Evolutionary conservation across 768 basidiomycete genomes (phyloP), one percentile per base, ranked within the genome.

Genomic region (Lyophyllum decastes): DNA sequence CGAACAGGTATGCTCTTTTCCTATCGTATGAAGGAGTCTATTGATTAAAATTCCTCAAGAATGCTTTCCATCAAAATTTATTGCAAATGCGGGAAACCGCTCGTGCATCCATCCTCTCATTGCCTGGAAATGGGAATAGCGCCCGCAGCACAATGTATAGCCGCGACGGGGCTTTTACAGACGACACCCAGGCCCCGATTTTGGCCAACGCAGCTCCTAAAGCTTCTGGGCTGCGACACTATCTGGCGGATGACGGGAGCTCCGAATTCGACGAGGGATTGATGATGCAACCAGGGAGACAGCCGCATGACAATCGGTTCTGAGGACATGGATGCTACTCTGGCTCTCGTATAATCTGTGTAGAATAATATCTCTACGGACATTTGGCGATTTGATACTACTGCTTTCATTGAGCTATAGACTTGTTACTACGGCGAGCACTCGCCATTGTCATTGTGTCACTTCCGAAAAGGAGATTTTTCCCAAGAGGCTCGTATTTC

Each of bases 41-140:
- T 57, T n/a, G 14, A 46, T 54, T 59, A 40, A 55, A 30, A 57
- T 26, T 24, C 27, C 54, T 17, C 63, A 4, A 91, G 86, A 88
- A 87, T 63, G 83, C 88, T 9, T 89, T 91, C 80, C 88, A 89
- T 62, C 87, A 90, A 73, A 90, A 89, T 67, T 82, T 93, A 51
- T 67, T 88, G 67, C 85, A 89, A 66, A 90, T 92, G 89, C 82
- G 87, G 57, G 87, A 90, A 65, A 85, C 84, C 5, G 88, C 88
- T 21, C 82, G 86, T 41, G 77, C 82, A 58, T 90, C 88, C 16
- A 79, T 90, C 52, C 71, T 88, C 61, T 82, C 84, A 19, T 71
- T 86, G 49, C 78, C 80, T 21, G 74, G 74, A 38, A 74, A 77
- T 54, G 74, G 72, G 38, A 71, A 73, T 58, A 83, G 81, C 63